These are phyloP conservation scores for Penicillium sp. DNA, from an alignment of 2,329 filamentous ascomycete genomes.

Conservation along the genomic window DNA sequence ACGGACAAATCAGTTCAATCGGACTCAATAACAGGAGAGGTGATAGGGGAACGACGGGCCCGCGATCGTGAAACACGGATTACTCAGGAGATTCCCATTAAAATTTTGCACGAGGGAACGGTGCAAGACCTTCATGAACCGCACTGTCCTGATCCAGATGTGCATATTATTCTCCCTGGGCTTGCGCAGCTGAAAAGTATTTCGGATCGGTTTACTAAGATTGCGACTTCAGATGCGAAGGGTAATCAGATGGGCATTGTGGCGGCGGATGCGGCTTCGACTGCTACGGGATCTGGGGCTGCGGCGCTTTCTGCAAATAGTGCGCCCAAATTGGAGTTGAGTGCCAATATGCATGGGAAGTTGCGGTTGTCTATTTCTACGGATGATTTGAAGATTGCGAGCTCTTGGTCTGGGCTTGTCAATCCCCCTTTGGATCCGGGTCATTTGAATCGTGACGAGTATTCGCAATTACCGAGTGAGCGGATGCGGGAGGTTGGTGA, in stretches of 20 bases:
- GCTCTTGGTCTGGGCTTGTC: conserved; percentile 78
- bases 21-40: conserved; percentile 20
- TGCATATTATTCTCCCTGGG: conserved; percentile 87
- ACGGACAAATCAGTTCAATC: conserved; percentile 31
- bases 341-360: conserved; percentile 92
- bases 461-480: conserved; percentile 80
- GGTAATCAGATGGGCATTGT: conserved; percentile 8
- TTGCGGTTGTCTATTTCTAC: conserved; percentile 77
- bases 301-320: conserved; percentile 23
- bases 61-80: conserved; percentile 86
- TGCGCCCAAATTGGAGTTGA: conserved; percentile 73
- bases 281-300: conserved; percentile 30
- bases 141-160: conserved; percentile 84
- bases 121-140: conserved; percentile 96
- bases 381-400: conserved; percentile 81
- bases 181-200: conserved; percentile 89
- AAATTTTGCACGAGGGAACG: conserved; percentile 77
- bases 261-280: conserved; percentile 12
- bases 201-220: conserved; percentile 90
- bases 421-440: conserved; percentile 85
- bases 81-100: conserved; percentile 93
- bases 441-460: conserved; percentile 63
- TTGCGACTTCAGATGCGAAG: conserved; percentile 55
- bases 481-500: conserved; percentile 66
- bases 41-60: conserved; percentile 50